Evolutionary conservation across 2,329 filamentous ascomycete genomes (phyloP), one percentile per base, ranked within the genome.

Genomic region (Sporothrix mexicana): DNA sequence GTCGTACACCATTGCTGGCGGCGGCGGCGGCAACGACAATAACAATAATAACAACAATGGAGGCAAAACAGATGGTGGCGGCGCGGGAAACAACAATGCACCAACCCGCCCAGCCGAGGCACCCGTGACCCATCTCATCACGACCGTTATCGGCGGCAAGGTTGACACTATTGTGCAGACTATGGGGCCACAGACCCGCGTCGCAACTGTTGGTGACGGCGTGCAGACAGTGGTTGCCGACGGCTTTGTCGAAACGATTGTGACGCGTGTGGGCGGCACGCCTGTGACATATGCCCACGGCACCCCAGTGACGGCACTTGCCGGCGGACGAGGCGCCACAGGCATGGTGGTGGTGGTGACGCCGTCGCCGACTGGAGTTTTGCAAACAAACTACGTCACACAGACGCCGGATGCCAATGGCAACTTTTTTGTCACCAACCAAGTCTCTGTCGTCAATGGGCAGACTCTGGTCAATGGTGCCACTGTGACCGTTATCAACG

Each of bases 111-210:
- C 17, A 30, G 57, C 9, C n/a, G 43, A 66, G 10, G 20, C 62
- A 25, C 62, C 62, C 0, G 74, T 77, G 7, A 76, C 77, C n/a
- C 61, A 77, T 0, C 74, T 78, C 4, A 64, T 77, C 1, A 77
- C 77, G 3, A 77, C 76, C 1, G 76, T 79, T 0, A 47, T 76
- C 0, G 75, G 74, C 4, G 78, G 76, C 3, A 72, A 72, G 0
- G 75, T 76, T 0, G 72, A 77, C n/a, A 73, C 71, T 0, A 49
- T 77, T 12, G 75, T 78, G n/a, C 71, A 77, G 36, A 75, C 76
- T 10, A 64, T 68, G 20, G 67, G 70, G 5, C 77, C 76, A 5
- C 51, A 71, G 23, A 74, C 76, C 1, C 55, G 73, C 1, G 67
- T 78, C 13, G 53, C 77, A 10, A 69, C 69, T 1, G 74, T 76